Evolutionary conservation across 2,329 filamentous ascomycete genomes (phyloP).

Genomic region (Nemania serpens): DNA sequence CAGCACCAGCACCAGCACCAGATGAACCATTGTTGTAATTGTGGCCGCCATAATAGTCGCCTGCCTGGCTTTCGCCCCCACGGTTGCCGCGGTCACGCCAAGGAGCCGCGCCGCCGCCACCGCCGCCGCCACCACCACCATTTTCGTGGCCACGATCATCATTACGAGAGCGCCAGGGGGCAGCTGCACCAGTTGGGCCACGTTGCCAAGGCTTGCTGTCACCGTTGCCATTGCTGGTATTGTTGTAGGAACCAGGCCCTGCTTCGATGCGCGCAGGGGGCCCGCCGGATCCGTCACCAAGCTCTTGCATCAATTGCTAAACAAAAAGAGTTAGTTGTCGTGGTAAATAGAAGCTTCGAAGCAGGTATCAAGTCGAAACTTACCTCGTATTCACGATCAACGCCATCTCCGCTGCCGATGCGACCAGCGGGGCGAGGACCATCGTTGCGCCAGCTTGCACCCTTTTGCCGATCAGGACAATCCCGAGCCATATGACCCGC

Average conservation of each 20-base stretch:
- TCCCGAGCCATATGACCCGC: conserved; percentile 98
- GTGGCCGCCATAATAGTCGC: conserved; percentile 54
- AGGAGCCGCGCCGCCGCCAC: conserved; percentile 57
- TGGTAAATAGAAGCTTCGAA: neutral
- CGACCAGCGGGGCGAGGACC: conserved; percentile 61
- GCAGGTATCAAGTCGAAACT: conserved; percentile 40
- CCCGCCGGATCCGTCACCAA: conserved; percentile 72
- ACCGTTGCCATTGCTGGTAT: conserved; percentile 46
- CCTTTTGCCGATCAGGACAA: conserved; percentile 91
- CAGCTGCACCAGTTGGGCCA: conserved; percentile 80
- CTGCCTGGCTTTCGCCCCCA: conserved; percentile 34
- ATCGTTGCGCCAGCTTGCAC: conserved; percentile 89
- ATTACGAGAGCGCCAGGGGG: conserved; percentile 73
- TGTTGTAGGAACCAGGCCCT: conserved; percentile 70
- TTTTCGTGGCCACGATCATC: conserved; percentile 57
- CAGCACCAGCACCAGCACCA: conserved; percentile 46
- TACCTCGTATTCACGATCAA: conserved; percentile 95
- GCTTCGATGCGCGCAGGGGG: conserved; percentile 85
- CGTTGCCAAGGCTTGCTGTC: conserved; percentile 87
- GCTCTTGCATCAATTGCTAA: conserved; percentile 96
- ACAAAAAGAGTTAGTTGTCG: conserved; percentile 47
- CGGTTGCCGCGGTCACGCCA: conserved; percentile 63
- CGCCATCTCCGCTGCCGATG: conserved; percentile 78
- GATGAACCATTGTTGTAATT: conserved; percentile 41
- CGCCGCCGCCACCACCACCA: conserved; percentile 43